phyloP scores from a whole-genome alignment of 331 rosid genomes.

The Quercus tomentella region DNA sequence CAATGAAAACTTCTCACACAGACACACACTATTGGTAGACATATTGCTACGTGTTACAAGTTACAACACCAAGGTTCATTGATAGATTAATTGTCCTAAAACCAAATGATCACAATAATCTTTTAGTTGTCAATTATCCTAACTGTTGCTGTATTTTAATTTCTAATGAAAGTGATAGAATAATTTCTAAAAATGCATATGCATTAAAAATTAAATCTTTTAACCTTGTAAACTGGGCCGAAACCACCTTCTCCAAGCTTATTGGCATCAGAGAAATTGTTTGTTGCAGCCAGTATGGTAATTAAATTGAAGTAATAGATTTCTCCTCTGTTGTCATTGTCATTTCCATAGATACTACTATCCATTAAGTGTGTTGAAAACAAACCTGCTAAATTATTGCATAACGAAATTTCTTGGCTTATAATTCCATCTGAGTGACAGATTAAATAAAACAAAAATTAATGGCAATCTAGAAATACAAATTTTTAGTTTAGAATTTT shows the following conservation, averaged over 20 bases:
- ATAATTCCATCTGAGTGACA: neutral
- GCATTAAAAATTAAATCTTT: neutral
- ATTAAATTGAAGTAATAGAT: conserved; percentile 14
- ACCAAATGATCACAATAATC: neutral
- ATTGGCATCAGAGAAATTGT: conserved; percentile 20
- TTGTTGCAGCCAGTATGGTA: conserved; percentile 12
- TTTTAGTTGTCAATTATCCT: neutral
- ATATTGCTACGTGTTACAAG: neutral
- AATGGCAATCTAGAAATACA: neutral
- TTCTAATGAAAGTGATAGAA: neutral
- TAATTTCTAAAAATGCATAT: too few species aligned
- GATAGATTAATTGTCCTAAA: neutral
- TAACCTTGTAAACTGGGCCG: conserved; percentile 12
- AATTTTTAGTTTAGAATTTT: neutral
- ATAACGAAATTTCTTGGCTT: neutral
- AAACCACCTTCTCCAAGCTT: conserved; percentile 19
- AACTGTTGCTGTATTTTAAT: neutral
- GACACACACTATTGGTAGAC: too few species aligned
- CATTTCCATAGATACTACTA: neutral
- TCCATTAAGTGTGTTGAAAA: neutral
- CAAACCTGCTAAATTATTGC: neutral
- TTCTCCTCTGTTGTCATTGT: conserved; percentile 19
- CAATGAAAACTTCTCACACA: too few species aligned
- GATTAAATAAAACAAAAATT: neutral
- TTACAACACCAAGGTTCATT: neutral